Conservation (phyloP, 768 basidiomycete species). For the Boletus rex-veris region DNA sequence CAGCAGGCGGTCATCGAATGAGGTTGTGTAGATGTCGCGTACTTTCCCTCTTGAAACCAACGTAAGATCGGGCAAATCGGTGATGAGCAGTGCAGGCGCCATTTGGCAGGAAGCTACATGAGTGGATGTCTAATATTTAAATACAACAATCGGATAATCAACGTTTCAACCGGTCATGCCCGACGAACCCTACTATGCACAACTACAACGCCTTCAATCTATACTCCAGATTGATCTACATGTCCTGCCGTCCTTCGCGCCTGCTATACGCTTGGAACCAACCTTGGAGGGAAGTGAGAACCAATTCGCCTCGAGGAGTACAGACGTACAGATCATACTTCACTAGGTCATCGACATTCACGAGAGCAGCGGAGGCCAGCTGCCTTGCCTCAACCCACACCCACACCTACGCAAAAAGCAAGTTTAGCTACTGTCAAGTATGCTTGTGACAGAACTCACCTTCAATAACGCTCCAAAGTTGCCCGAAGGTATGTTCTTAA, state of each 20-base stretch:
- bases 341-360: slow-evolving; percentile 81
- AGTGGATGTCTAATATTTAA: slow-evolving; percentile 2
- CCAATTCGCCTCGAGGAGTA: not conserved
- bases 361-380: slow-evolving; percentile 72
- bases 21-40: slow-evolving; percentile 85
- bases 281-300: slow-evolving; percentile 36
- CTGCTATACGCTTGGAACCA: slow-evolving; percentile 45
- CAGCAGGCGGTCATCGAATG: slow-evolving; percentile 68
- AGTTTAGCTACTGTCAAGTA: not conserved
- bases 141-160: slow-evolving; percentile 8
- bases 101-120: slow-evolving; percentile 14
- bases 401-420: slow-evolving; percentile 62
- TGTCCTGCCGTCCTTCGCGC: not conserved
- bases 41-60: slow-evolving; percentile 92
- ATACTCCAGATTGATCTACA: slow-evolving; percentile 13
- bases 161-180: slow-evolving; percentile 6
- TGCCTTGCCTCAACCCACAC: slow-evolving; percentile 90
- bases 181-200: slow-evolving; percentile 10
- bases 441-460: slow-evolving; percentile 42
- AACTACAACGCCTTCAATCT: slow-evolving; percentile 11
- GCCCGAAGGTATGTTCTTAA: slow-evolving; percentile 59
- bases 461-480: slow-evolving; percentile 87
- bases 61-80: slow-evolving; percentile 57
- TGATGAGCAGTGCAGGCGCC: slow-evolving; percentile 44
- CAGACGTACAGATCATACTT: slow-evolving; percentile 80